Percentiles rank a stretch among this genome's conserved stretches.
Evolutionary conservation across 257 asterid genomes (phyloP).

Genomic region (Gentiana dahurica): DNA sequence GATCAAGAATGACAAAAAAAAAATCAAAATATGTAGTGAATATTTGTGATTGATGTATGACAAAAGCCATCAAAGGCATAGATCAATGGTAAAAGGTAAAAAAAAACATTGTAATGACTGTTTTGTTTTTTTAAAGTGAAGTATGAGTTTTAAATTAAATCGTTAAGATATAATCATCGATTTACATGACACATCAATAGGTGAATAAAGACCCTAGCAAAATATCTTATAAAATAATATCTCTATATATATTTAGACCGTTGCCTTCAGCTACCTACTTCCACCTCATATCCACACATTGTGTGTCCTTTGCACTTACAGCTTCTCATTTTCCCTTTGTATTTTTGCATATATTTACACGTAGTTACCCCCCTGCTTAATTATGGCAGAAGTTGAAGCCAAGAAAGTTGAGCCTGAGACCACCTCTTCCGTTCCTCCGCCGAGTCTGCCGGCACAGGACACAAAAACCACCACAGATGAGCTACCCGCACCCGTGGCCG

Average conservation of each 20-base stretch:
- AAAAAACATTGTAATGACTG: too few species aligned
- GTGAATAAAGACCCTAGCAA: too few species aligned
- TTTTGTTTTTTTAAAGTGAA: too few species aligned
- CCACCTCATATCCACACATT: neutral
- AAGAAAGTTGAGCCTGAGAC: conserved; percentile 21
- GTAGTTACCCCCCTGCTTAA: too few species aligned
- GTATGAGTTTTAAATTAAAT: too few species aligned
- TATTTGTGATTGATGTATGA: too few species aligned
- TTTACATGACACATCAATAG: too few species aligned
- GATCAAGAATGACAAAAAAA: too few species aligned
- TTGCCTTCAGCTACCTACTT: conserved; percentile 10
- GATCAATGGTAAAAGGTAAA: too few species aligned
- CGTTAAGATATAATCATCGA: too few species aligned
- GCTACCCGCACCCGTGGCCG: conserved; percentile 14
- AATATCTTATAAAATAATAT: neutral
- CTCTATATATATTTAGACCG: conserved; percentile 4
- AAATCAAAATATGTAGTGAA: too few species aligned
- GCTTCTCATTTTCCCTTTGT: neutral
- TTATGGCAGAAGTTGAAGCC: conserved; percentile 17
- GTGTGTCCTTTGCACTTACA: neutral
- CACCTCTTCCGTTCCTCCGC: conserved; percentile 5
- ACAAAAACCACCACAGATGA: conserved; percentile 65
- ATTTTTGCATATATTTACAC: neutral
- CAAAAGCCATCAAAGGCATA: too few species aligned
- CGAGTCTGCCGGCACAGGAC: conserved; percentile 10